Evolutionary conservation across 306 rosid species (phyloP).

Genomic region (Gleditsia sinensis): DNA sequence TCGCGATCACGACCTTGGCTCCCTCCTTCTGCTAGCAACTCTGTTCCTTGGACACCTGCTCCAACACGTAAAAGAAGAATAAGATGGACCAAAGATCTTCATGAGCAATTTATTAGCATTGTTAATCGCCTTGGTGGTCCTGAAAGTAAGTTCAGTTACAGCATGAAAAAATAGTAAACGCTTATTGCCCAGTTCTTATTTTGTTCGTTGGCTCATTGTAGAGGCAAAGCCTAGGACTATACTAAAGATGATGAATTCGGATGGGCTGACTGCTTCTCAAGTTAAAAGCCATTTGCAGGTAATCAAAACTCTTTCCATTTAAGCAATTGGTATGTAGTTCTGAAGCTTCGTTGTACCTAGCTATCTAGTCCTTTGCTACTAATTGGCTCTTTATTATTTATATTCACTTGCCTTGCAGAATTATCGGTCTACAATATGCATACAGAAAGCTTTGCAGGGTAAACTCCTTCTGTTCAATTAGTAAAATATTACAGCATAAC

Average conservation of each 20-base stretch:
- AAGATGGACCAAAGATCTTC: conserved; percentile 47
- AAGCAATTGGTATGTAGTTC: background rate
- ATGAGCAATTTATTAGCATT: conserved; percentile 29
- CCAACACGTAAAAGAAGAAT: conserved; percentile 36
- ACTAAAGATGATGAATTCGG: conserved; percentile 50
- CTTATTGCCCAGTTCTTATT: background rate
- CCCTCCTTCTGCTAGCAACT: conserved; percentile 24
- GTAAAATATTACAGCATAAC: background rate
- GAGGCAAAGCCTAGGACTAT: conserved; percentile 62
- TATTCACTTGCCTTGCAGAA: conserved; percentile 41
- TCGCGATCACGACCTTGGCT: conserved; percentile 1
- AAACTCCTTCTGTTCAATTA: conserved; percentile 12
- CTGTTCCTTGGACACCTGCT: conserved; percentile 26
- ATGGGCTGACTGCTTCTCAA: conserved; percentile 47
- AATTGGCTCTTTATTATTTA: background rate
- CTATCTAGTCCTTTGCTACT: background rate
- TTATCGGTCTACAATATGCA: conserved; percentile 37
- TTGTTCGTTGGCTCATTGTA: conserved; percentile 20
- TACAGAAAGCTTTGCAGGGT: conserved; percentile 40
- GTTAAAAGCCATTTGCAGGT: conserved; percentile 63
- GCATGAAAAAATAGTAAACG: background rate
- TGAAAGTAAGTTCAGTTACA: conserved; percentile 42
- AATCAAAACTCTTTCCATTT: background rate
- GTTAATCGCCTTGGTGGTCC: conserved; percentile 42
- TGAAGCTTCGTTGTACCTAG: background rate